Conservation (phyloP, 768 basidiomycete species). For the Psilocybe tampanensis region DNA sequence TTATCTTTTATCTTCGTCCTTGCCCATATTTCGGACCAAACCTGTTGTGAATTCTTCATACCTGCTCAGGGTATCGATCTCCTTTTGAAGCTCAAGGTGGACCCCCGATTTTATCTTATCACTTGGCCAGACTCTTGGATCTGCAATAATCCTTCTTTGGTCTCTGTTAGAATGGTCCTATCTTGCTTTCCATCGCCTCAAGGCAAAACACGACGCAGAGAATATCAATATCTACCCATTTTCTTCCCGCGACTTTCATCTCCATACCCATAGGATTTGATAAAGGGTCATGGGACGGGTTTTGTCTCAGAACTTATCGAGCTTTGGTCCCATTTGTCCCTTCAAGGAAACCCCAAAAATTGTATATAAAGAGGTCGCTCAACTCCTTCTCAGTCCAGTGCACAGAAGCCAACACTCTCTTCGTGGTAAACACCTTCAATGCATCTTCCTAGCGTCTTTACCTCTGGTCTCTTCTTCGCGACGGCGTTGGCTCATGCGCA, state of each 20-base stretch:
- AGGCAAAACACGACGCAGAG: slow-evolving; percentile 47
- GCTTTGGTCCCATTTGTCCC: slow-evolving; percentile 7
- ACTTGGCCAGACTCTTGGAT: slow-evolving; percentile 21
- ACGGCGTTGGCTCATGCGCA: slow-evolving; percentile 29
- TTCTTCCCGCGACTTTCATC: slow-evolving; percentile 22
- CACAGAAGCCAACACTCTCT: neutral
- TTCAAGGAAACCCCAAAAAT: slow-evolving; percentile 2
- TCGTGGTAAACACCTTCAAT: slow-evolving; percentile 12
- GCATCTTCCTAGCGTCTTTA: slow-evolving; percentile 20
- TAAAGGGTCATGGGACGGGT: slow-evolving; percentile 21
- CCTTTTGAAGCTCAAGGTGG: neutral
- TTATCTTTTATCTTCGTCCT: slow-evolving; percentile 11
- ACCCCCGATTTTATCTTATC: slow-evolving; percentile 17
- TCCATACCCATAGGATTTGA: slow-evolving; percentile 18
- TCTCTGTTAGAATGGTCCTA: slow-evolving; percentile 13
- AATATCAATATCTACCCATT: slow-evolving; percentile 15
- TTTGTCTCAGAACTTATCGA: slow-evolving; percentile 8
- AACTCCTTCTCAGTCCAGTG: neutral
- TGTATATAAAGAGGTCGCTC: slow-evolving; percentile 13
- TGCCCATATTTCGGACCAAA: slow-evolving; percentile 8
- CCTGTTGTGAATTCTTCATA: neutral
- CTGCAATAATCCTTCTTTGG: slow-evolving; percentile 14
- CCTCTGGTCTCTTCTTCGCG: slow-evolving; percentile 26
- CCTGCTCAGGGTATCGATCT: slow-evolving; percentile 4
- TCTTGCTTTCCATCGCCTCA: slow-evolving; percentile 43